Evolutionary conservation across 2,329 filamentous ascomycete species (phyloP).

Genomic region (Thelonectria discophora): DNA sequence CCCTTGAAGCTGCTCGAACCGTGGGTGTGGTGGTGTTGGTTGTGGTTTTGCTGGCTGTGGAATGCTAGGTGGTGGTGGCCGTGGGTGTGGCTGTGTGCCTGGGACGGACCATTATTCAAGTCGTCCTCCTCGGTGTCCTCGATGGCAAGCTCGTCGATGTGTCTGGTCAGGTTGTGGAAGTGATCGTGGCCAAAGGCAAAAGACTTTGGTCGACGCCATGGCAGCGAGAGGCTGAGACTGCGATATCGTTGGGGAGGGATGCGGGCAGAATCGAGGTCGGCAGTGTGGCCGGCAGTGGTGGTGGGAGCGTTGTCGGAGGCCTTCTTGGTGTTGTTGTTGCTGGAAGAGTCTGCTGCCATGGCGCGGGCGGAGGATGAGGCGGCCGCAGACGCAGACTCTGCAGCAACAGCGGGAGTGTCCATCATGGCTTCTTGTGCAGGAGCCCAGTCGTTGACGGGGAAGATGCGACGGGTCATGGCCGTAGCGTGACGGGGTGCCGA

Average conservation of each 20-base stretch:
- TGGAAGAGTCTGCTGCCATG: constrained; percentile 2
- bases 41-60: constrained; percentile 39
- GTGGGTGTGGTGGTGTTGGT: constrained; percentile 39
- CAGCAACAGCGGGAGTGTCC: constrained; percentile 25
- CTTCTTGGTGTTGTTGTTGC: constrained; percentile 3
- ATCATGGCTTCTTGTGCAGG: constrained; percentile 54
- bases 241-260: constrained; percentile 51
- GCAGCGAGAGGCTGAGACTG: constrained; percentile 60
- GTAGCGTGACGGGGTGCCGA: constrained; percentile 16
- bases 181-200: constrained; percentile 49
- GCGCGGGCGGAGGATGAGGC: neutral
- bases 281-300: constrained; percentile 6
- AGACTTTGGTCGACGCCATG: constrained; percentile 60
- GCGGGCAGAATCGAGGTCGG: constrained; percentile 17
- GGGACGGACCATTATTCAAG: constrained; percentile 31
- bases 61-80: constrained; percentile 36
- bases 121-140: constrained; percentile 46
- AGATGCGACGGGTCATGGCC: constrained; percentile 49
- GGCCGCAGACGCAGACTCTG: constrained; percentile 27
- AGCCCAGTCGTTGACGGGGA: constrained; percentile 54
- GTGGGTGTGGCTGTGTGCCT: constrained; percentile 38
- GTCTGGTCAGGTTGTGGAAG: constrained; percentile 40
- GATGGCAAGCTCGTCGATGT: constrained; percentile 45
- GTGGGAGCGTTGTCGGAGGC: constrained; percentile 15
- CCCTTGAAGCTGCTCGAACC: constrained; percentile 54